Evolutionary conservation across 2,329 filamentous ascomycete species (phyloP).

Genomic region (Fusarium illudens): DNA sequence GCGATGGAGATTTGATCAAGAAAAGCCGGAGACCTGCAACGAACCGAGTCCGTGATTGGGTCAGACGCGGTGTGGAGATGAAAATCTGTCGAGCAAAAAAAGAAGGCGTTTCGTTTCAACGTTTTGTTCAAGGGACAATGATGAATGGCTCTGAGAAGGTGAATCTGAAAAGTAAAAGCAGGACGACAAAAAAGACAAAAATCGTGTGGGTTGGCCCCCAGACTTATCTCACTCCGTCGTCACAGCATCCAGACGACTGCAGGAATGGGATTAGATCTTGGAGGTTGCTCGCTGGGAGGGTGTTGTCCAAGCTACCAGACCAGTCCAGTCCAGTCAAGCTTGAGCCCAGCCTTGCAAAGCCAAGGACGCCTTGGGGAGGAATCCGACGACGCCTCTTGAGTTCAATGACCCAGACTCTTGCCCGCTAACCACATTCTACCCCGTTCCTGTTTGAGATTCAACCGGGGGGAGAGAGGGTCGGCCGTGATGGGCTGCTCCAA

Average conservation of each 20-base stretch:
- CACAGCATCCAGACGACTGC: conserved; percentile 14
- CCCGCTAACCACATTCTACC: conserved; percentile 6
- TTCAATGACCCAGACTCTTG: background rate
- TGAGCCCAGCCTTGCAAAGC: conserved; percentile 4
- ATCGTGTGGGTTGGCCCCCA: conserved; percentile 2
- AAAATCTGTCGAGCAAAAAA: background rate
- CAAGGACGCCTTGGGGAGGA: conserved; percentile 21
- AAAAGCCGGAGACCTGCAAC: conserved; percentile 12
- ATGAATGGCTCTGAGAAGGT: background rate
- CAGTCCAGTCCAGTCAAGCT: background rate
- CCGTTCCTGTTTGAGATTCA: conserved; percentile 38
- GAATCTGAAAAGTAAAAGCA: background rate
- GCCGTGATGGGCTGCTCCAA: conserved; percentile 24
- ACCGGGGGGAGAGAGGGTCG: conserved; percentile 18
- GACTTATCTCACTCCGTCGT: conserved; percentile 32
- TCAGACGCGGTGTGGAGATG: background rate
- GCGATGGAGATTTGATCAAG: conserved; percentile 4
- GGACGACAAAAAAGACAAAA: background rate
- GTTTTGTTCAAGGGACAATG: background rate
- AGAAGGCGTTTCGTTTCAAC: conserved; percentile 36
- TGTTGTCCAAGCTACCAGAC: conserved; percentile 17
- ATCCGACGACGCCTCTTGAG: conserved; percentile 4
- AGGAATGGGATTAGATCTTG: conserved; percentile 31
- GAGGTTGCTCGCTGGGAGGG: background rate
- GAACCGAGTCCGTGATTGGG: conserved; percentile 28